Evolutionary conservation across 2,329 filamentous ascomycete genomes (phyloP), one percentile per base, ranked within the genome.

Genomic region (Fusarium sp.): DNA sequence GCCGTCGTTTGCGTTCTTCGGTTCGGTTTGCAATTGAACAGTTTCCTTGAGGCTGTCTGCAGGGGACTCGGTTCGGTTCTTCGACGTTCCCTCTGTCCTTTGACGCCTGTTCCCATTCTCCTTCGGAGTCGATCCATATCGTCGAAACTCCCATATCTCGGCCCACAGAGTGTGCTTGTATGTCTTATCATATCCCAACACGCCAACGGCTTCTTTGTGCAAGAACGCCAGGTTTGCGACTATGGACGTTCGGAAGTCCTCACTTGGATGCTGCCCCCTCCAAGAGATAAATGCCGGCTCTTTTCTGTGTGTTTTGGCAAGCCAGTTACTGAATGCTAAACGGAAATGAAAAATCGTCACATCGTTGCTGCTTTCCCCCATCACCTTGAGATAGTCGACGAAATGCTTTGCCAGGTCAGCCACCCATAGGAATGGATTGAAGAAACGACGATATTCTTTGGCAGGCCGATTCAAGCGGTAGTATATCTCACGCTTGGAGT

Each of bases 371-470:
- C 61, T 58, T 9, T 72, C 63, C 3, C 71, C 64, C 54, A 78
- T 73, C 9, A 70, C 45, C 4, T 74, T 71, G 43, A 90, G 77
- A 63, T 83, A 95, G 59, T 93, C 88, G 1, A 93, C 79, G 21
- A 90, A 82, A 66, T 92, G 86, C 69, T 93, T 94, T 0, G 84
- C 80, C 1, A 95, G 76, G 48, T 89, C 82, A 0, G 86, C 88
- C 1, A 93, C 73, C 90, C 90, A 95, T 0, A 87, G 56, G 58
- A 92, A 94, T 0, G 84, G 80, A 0, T 75, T 44, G 55, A 88
- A 83, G 65, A 88, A 93, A 2, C 85, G 76, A 10, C 57, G 60
- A 67, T 95, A 96, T 33, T 87, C 85, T 0, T 60, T 25, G 0
- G 85, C 78, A 0, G 91, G 88, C 0, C 49, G 71, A 3, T 71